Conservation (phyloP, 2,329 filamentous ascomycete species). For the Emergomyces orientalis region DNA sequence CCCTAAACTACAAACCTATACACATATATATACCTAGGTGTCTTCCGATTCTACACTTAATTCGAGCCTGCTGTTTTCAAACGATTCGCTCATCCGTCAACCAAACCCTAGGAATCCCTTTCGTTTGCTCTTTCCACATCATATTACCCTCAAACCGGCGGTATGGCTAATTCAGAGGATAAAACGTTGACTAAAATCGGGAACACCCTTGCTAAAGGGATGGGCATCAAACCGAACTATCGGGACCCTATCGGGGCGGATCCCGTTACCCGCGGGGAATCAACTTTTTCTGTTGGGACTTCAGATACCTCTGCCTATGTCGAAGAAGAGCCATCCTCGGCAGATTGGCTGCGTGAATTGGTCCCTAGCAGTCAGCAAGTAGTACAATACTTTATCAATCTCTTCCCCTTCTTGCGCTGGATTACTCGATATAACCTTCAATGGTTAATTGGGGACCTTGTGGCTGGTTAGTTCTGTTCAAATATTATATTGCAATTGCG, state of each 20-base stretch:
- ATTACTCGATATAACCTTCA: constrained; percentile 77
- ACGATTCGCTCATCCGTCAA: background rate
- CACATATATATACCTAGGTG: background rate
- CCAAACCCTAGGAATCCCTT: background rate
- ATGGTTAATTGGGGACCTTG: constrained; percentile 81
- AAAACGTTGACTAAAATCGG: constrained; percentile 45
- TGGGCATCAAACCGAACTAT: constrained; percentile 73
- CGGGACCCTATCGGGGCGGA: constrained; percentile 49
- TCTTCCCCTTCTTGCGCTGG: constrained; percentile 90
- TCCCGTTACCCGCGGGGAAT: constrained; percentile 66
- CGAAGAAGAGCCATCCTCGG: constrained; percentile 66
- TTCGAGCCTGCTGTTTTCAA: background rate
- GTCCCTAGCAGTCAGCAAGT: constrained; percentile 51
- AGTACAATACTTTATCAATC: constrained; percentile 52
- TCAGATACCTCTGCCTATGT: constrained; percentile 72
- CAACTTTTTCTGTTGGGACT: constrained; percentile 62
- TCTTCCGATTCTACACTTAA: background rate
- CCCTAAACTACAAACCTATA: background rate
- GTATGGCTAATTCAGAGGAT: background rate
- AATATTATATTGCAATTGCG: background rate
- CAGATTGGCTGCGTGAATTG: constrained; percentile 60
- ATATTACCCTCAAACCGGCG: background rate
- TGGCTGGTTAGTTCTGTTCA: constrained; percentile 57
- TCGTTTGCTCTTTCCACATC: constrained; percentile 1
- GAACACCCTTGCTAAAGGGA: constrained; percentile 63